Conservation (phyloP, 495 filamentous ascomycete species). For the Viridothelium virens region DNA sequence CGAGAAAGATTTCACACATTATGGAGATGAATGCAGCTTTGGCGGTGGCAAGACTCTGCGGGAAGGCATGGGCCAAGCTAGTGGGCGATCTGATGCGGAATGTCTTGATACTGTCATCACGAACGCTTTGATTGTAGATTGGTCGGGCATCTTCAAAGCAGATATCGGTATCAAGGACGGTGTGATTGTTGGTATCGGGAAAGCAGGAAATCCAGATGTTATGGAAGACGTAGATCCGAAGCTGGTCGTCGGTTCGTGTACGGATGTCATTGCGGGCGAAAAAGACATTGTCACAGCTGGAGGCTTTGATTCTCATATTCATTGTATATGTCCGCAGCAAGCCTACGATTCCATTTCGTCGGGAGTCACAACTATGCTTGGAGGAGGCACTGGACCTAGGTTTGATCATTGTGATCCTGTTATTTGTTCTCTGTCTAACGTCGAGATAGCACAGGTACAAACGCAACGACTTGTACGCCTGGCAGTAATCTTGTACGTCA, state of each 20-base stretch:
- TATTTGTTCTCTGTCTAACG: conserved; percentile 16
- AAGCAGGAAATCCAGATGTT: conserved; percentile 92
- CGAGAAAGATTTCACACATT: conserved; percentile 75
- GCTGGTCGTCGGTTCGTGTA: conserved; percentile 81
- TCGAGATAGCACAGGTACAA: conserved; percentile 70
- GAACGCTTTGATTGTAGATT: conserved; percentile 89
- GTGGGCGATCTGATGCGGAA: conserved; percentile 60
- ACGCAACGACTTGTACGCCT: conserved; percentile 92
- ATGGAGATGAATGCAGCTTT: conserved; percentile 94
- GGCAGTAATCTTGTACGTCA: conserved; percentile 74
- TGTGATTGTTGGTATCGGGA: conserved; percentile 82
- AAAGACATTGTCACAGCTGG: conserved; percentile 89
- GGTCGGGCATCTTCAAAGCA: conserved; percentile 90
- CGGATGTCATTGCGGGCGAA: conserved; percentile 93
- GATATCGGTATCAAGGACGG: conserved; percentile 93
- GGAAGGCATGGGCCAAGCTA: conserved; percentile 95
- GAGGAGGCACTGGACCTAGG: conserved; percentile 88
- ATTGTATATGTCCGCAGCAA: conserved; percentile 96
- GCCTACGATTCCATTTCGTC: conserved; percentile 76
- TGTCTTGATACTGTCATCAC: conserved; percentile 82
- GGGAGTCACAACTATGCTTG: conserved; percentile 86
- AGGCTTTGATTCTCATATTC: conserved; percentile 87
- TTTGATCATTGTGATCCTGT: conserved; percentile 26
- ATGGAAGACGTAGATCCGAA: conserved; percentile 79
- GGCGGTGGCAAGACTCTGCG: conserved; percentile 91